Evolutionary conservation across 2,329 filamentous ascomycete genomes (phyloP), one percentile per base, ranked within the genome.

Genomic region (Juglanconis sp.): DNA sequence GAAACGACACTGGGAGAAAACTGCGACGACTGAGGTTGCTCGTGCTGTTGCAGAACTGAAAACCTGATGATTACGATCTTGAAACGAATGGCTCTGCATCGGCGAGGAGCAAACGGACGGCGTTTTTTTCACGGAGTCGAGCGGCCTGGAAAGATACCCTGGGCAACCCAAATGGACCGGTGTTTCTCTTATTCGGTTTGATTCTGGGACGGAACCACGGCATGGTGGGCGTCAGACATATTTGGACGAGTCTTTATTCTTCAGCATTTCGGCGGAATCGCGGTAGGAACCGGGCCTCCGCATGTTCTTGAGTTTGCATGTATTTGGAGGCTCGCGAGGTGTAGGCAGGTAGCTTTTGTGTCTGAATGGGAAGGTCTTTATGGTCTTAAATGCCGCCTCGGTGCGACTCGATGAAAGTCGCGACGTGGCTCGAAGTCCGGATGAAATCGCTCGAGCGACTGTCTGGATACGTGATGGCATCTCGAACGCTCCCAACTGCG

Each of bases 21-120:
- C 91, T 68, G 93, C 92, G 13, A 84, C 81, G 17, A 84, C 87
- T 49, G 92, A 96, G 75, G 94, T 97, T 4, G 85, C 87, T 62
- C 86, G 82, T 67, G 92, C 92, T 15, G 80, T 96, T 56, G 81
- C 83, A 56, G 80, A 81, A 64, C 73, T 87, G 65, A 75, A 75
- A 67, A 75, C 76, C 63, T 82, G 71, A 80, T 65, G 62, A 69
- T 67, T 62, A 63, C 66, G 64, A 66, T 35, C 64, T 60, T 65
- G 64, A 63, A 59, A 54, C 34, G 59, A 61, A 63, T 65, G 38
- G 61, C 35, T 49, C 35, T 56, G 58, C 54, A 56, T 58, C 62
- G 51, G 52, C 55, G 52, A 55, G 52, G 55, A 52, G 54, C 58
- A 61, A 42, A 50, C 30, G 58, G 38, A 63, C 52, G 61, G 61